Percentiles rank a stretch among this genome's conserved stretches.
Evolutionary conservation across 2,329 filamentous ascomycete genomes (phyloP).

Genomic region (Exophiala aquamarina): DNA sequence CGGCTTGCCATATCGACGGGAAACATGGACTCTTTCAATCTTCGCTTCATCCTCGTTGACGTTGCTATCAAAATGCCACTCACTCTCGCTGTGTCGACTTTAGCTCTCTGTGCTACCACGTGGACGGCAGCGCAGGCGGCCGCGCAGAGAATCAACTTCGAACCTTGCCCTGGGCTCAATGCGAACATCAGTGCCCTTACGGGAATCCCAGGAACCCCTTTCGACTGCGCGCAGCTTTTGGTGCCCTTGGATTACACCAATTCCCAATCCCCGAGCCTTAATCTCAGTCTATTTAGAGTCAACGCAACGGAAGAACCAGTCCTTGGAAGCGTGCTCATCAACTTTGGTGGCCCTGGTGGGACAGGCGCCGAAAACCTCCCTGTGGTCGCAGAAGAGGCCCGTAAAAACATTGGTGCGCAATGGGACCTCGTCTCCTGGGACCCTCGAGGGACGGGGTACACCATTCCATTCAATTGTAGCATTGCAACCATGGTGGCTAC

Average conservation of each 20-base stretch:
- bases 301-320: conserved; percentile 31
- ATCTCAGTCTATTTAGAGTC: conserved; percentile 31
- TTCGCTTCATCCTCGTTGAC: no score
- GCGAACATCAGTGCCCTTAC: not conserved
- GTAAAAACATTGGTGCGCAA: conserved; percentile 17
- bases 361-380: conserved; percentile 28
- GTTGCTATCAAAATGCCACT: no score
- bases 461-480: conserved; percentile 24
- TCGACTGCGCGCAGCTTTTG: conserved; percentile 33
- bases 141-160: conserved; percentile 8
- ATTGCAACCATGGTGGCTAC: not conserved
- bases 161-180: conserved; percentile 14
- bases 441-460: conserved; percentile 21
- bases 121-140: no score
- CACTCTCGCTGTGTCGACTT: no score
- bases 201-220: not conserved
- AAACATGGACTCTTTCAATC: no score
- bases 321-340: conserved; percentile 35
- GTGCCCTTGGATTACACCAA: conserved; percentile 39
- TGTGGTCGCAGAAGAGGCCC: not conserved
- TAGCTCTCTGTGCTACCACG: no score
- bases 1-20: no score
- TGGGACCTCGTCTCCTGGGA: conserved; percentile 23
- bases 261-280: conserved; percentile 25
- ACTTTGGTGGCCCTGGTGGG: conserved; percentile 37